Evolutionary conservation across 2,329 filamentous ascomycete genomes (phyloP).

Genomic region (Botryotinia calthae): DNA sequence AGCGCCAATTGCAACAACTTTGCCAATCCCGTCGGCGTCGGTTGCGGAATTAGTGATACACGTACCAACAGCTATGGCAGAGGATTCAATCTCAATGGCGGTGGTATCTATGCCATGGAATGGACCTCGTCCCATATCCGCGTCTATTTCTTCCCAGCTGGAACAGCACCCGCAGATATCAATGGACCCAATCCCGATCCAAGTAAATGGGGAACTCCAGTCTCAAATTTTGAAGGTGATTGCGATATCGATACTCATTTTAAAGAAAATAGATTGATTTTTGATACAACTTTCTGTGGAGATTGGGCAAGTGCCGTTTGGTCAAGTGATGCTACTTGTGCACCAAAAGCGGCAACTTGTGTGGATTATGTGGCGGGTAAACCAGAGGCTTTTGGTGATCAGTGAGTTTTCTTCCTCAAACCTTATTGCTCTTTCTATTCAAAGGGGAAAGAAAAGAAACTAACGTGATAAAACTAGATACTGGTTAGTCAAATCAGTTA

Average conservation of each 20-base stretch:
- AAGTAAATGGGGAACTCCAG: constrained; percentile 62
- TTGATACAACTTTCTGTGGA: constrained; percentile 83
- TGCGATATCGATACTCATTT: constrained; percentile 75
- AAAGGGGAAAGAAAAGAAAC: background rate
- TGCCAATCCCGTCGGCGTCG: constrained; percentile 4
- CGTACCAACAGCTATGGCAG: constrained; percentile 50
- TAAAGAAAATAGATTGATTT: constrained; percentile 69
- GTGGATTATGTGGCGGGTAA: constrained; percentile 68
- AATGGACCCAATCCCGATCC: constrained; percentile 62
- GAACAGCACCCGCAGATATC: constrained; percentile 69
- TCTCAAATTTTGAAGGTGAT: constrained; percentile 55
- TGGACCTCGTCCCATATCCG: constrained; percentile 67
- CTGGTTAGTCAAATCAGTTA: background rate
- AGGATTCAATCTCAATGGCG: constrained; percentile 61
- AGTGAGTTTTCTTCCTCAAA: constrained; percentile 46
- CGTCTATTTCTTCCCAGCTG: constrained; percentile 59
- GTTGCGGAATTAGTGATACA: constrained; percentile 26
- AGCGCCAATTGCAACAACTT: constrained; percentile 15
- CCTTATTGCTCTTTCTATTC: background rate
- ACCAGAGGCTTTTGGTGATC: constrained; percentile 65
- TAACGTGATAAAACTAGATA: background rate
- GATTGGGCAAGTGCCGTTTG: constrained; percentile 70
- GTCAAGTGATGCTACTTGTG: constrained; percentile 43
- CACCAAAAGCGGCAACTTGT: constrained; percentile 62
- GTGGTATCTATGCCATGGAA: constrained; percentile 65